These are phyloP conservation scores for Suhomyces kilbournensis DNA, from an alignment of 805 yeast species.

Conservation along the genomic window DNA sequence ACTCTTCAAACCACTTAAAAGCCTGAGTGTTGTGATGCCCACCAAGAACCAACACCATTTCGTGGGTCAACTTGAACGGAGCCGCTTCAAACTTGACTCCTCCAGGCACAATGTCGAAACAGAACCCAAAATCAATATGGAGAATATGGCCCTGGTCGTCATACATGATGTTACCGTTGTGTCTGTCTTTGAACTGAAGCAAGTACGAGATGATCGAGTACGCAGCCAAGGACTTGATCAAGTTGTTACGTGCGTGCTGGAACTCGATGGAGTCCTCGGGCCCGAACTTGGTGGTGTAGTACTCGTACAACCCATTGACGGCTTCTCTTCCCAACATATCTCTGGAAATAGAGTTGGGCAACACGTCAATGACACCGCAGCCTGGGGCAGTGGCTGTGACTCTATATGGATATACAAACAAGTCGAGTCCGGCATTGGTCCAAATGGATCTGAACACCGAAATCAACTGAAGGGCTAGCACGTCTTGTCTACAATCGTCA, in stretches of 20 bases:
- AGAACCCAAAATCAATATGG: constrained; percentile 97
- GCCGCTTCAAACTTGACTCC: constrained; percentile 98
- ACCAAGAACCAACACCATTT: constrained; percentile 96
- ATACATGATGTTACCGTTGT: constrained; percentile 96
- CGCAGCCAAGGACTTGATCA: constrained; percentile 91
- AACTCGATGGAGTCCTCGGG: constrained; percentile 88
- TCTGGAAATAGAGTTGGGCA: constrained; percentile 91
- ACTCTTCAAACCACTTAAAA: constrained; percentile 88
- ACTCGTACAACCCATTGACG: constrained; percentile 92
- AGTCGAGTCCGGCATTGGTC: constrained; percentile 82
- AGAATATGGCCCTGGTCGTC: constrained; percentile 92
- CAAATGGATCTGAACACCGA: constrained; percentile 90
- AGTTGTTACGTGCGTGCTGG: constrained; percentile 88
- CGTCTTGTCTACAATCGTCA: constrained; percentile 98
- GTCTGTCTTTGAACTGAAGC: constrained; percentile 94
- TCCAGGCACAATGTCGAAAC: constrained; percentile 98
- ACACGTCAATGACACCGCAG: constrained; percentile 96
- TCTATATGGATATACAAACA: constrained; percentile 87
- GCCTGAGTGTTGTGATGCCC: constrained; percentile 83
- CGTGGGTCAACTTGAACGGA: constrained; percentile 93
- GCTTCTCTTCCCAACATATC: constrained; percentile 99
- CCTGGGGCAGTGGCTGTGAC: constrained; percentile 99
- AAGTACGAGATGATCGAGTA: constrained; percentile 88
- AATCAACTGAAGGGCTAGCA: constrained; percentile 85
- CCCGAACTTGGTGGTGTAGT: constrained; percentile 88